Percentiles rank a stretch among this genome's conserved stretches.
phyloP scores from a whole-genome alignment of 768 basidiomycete species.

The Mycena rosella region DNA sequence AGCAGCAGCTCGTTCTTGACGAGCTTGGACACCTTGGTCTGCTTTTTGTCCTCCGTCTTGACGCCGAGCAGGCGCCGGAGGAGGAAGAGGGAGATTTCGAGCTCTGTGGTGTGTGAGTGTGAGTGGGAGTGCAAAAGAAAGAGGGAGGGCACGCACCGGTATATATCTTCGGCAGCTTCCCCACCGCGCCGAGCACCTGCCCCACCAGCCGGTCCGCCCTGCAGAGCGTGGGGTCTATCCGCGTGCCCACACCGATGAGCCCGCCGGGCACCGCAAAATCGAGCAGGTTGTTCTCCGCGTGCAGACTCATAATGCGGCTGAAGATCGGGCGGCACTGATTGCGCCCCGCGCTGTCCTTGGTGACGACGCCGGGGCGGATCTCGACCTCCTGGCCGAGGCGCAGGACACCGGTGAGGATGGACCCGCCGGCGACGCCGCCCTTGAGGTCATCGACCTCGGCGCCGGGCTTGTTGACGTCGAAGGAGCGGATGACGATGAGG shows the following conservation, averaged over 20 bases:
- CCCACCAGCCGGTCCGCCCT: constrained; percentile 97
- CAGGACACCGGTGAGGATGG: constrained; percentile 93
- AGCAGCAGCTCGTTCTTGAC: constrained; percentile 92
- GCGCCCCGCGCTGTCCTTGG: constrained; percentile 91
- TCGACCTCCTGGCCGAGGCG: constrained; percentile 94
- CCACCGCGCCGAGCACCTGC: constrained; percentile 95
- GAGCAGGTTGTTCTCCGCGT: constrained; percentile 95
- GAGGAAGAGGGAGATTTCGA: constrained; percentile 94
- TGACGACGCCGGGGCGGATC: constrained; percentile 97
- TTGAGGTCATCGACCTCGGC: constrained; percentile 97
- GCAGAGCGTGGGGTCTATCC: constrained; percentile 96
- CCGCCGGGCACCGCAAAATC: constrained; percentile 98
- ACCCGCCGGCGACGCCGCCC: constrained; percentile 98
- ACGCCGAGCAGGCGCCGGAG: constrained; percentile 97
- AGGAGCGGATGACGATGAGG: constrained; percentile 98
- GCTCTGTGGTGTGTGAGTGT: constrained; percentile 60
- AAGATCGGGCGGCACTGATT: constrained; percentile 96
- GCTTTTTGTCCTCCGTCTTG: constrained; percentile 98
- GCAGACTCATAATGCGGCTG: constrained; percentile 89
- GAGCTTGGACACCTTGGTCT: constrained; percentile 94
- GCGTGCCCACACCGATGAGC: constrained; percentile 97
- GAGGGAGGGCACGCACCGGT: constrained; percentile 68
- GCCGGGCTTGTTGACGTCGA: constrained; percentile 99
- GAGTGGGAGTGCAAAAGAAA: background rate
- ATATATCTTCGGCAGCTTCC: constrained; percentile 94